Conservation (phyloP, 306 rosid genomes). For the Quercus gilva region DNA sequence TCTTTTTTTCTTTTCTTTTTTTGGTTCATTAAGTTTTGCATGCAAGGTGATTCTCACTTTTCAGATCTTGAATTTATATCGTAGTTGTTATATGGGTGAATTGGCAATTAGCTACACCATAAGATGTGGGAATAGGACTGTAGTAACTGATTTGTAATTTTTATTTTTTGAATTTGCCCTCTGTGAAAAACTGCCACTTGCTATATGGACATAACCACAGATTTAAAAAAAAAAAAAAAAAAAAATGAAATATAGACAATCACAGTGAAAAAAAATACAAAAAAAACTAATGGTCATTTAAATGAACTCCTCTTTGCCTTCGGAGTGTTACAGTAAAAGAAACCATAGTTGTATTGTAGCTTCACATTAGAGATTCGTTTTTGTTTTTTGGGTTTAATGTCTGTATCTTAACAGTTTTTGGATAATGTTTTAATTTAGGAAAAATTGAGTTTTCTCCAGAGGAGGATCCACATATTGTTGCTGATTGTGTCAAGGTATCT, state of each 20-base stretch:
- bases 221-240: background rate
- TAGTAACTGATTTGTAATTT: background rate
- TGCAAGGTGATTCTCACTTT: background rate
- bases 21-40: slow-evolving; percentile 7
- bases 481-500: slow-evolving; percentile 88
- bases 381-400: background rate
- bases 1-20: background rate
- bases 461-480: slow-evolving; percentile 92
- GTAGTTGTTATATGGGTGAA: background rate
- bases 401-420: slow-evolving; percentile 25
- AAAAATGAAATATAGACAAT: background rate
- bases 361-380: background rate
- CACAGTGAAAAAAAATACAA: background rate
- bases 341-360: slow-evolving; percentile 13
- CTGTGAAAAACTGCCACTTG: background rate
- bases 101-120: background rate
- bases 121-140: background rate
- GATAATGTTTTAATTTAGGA: slow-evolving; percentile 56
- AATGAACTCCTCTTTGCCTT: background rate
- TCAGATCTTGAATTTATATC: slow-evolving; percentile 10
- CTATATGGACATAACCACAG: background rate
- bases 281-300: background rate
- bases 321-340: background rate
- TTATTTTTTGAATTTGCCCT: background rate
- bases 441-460: slow-evolving; percentile 71